phyloP scores from a whole-genome alignment of 1,139 yeast genomes.

The Kluyveromyces sp. region DNA sequence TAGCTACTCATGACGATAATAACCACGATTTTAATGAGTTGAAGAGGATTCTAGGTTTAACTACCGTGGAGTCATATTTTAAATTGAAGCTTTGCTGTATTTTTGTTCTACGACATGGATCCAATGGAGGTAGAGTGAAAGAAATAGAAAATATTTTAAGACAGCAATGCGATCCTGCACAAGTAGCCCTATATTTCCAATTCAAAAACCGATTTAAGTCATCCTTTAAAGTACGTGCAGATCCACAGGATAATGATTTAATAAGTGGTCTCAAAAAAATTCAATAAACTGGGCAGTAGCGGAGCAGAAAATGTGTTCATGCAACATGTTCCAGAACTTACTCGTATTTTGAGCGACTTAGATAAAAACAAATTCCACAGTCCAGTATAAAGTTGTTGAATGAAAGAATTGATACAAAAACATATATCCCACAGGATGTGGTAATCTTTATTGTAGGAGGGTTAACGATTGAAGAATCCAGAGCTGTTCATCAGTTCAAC shows the following conservation, averaged over 20 bases:
- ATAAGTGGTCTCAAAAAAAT: conserved; percentile 27
- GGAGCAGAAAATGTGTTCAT: conserved; percentile 48
- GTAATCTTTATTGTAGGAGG: conserved; percentile 85
- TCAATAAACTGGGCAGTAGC: conserved; percentile 20
- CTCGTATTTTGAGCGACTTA: conserved; percentile 41
- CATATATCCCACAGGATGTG: conserved; percentile 56
- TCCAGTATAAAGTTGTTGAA: conserved; percentile 43
- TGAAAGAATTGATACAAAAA: conserved; percentile 31
- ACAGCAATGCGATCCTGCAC: conserved; percentile 20
- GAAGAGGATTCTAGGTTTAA: conserved; percentile 34
- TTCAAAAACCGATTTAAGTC: conserved; percentile 16
- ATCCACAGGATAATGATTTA: conserved; percentile 19
- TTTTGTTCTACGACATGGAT: conserved; percentile 63
- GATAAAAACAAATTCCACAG: conserved; percentile 44
- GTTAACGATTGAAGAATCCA: conserved; percentile 83
- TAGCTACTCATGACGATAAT: conserved; percentile 61
- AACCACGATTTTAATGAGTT: conserved; percentile 42
- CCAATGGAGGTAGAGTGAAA: conserved; percentile 13
- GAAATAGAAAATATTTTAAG: conserved; percentile 17
- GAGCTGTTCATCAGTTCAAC: conserved; percentile 69
- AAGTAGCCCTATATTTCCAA: conserved; percentile 23
- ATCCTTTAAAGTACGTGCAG: not conserved
- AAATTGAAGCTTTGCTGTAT: conserved; percentile 60
- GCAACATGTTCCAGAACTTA: conserved; percentile 72
- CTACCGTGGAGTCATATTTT: conserved; percentile 32